Evolutionary conservation across 2,329 filamentous ascomycete genomes (phyloP), one percentile per base, ranked within the genome.

Genomic region (Paracoccidioides lutzii): DNA sequence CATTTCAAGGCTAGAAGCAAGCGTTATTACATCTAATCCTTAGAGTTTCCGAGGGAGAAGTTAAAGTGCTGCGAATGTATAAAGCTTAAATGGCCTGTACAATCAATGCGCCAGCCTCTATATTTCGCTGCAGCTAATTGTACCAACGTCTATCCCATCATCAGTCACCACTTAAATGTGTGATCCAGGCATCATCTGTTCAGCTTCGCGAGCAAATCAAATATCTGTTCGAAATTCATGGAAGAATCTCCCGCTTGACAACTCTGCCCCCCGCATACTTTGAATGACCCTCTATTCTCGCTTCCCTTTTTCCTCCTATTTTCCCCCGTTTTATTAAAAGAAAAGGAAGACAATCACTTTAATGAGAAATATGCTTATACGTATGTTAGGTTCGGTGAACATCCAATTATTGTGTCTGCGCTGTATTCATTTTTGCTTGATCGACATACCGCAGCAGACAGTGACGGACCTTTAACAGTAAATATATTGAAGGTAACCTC

Each of bases 381-480:
- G 71, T 61, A 60, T 60, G 56, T 54, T 64, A 77, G 75, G 67
- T 66, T 77, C 62, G 75, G 75, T 56, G 75, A 77, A 61, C 75
- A 77, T 61, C 73, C 73, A 7, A 71, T 73, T 60, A 69, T 73
- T 33, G 65, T 77, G 53, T 66, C 74, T 51, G 72, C 73, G 42
- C 66, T 76, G 57, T 75, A 75, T 61, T 75, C 74, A 5, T 76
- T 77, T 59, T 63, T 77, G 49, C 63, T 74, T 45, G 75, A 78
- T 64, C 73, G 75, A 32, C 71, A 75, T 59, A 73, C 73, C 55
- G 75, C 73, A 5, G 69, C 70, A 30, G 75, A 78, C 62, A 71
- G 72, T 58, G 72, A 76, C 54, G 74, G 75, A 6, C 62, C 67
- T 28, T 61, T 78, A 41, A 71, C 73, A 3, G 60, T 67, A 12